A percentile compares a stretch with the other conserved stretches of the same genome.
These are phyloP conservation scores for Penicillium sclerotiorum DNA, from an alignment of 2,329 filamentous ascomycete species.

Conservation along the genomic window DNA sequence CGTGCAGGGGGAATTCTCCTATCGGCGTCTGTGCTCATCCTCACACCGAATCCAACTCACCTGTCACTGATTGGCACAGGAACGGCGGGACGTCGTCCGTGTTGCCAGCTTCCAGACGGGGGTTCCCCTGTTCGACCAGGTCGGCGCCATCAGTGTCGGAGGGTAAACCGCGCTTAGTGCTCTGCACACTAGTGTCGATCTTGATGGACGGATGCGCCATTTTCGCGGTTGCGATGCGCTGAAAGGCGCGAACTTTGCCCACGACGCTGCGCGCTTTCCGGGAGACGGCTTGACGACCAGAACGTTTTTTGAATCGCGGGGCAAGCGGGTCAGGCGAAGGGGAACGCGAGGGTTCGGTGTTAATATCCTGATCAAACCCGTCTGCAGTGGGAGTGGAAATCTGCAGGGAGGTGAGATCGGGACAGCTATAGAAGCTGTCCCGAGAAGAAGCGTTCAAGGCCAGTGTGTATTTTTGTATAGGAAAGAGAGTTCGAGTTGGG, in stretches of 20 bases:
- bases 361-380: conserved; percentile 29
- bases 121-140: conserved; percentile 32
- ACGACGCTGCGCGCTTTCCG: conserved; percentile 46
- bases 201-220: conserved; percentile 46
- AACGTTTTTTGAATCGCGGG: conserved; percentile 35
- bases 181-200: conserved; percentile 42
- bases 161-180: conserved; percentile 42
- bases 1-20: conserved; percentile 21
- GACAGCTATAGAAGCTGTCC: conserved; percentile 48
- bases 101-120: conserved; percentile 30
- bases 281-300: conserved; percentile 37
- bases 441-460: conserved; percentile 42
- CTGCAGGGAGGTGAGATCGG: conserved; percentile 43
- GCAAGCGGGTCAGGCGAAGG: conserved; percentile 35
- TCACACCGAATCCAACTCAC: conserved; percentile 31
- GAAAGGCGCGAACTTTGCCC: conserved; percentile 44
- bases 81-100: conserved; percentile 41
- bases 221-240: conserved; percentile 42
- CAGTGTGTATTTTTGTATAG: conserved; percentile 31
- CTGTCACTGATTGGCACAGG: conserved; percentile 40
- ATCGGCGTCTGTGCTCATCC: conserved; percentile 3
- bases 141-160: conserved; percentile 37
- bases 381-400: conserved; percentile 27
- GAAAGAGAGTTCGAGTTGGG: background rate
- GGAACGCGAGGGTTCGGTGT: conserved; percentile 35